These are phyloP conservation scores for Magnolia kwangsiensis DNA, from an alignment of 164 flowering plant genomes.

Conservation along the genomic window DNA sequence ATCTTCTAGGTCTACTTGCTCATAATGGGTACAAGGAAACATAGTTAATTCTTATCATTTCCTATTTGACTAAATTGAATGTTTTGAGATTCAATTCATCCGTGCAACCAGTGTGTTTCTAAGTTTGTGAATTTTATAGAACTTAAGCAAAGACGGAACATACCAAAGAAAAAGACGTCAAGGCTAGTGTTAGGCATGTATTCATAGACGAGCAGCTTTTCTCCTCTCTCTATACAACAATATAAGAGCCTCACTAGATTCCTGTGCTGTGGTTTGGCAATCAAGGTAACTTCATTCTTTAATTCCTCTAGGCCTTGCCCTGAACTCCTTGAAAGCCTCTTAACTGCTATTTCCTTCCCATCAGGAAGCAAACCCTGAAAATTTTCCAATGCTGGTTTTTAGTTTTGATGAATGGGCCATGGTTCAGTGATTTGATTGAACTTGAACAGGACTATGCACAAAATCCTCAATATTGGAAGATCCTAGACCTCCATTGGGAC, in stretches of 20 bases:
- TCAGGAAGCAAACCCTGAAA: conserved; percentile 24
- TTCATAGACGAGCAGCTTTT: conserved; percentile 38
- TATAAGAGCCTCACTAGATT: conserved; percentile 39
- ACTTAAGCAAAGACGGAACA: background rate
- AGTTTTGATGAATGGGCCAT: too few species aligned
- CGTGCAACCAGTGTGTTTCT: too few species aligned
- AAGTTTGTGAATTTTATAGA: too few species aligned
- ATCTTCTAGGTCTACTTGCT: too few species aligned
- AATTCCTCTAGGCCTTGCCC: conserved; percentile 34
- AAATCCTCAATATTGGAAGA: too few species aligned
- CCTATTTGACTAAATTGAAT: too few species aligned
- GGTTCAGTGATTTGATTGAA: background rate
- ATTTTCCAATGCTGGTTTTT: background rate
- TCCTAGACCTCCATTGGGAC: too few species aligned
- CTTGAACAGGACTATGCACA: too few species aligned
- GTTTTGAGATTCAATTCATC: too few species aligned
- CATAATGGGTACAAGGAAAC: too few species aligned
- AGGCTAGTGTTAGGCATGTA: conserved; percentile 34
- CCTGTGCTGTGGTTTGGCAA: conserved; percentile 40
- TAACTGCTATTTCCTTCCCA: conserved; percentile 38
- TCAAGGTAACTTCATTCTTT: conserved; percentile 27
- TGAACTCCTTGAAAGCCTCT: conserved; percentile 35
- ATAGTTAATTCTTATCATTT: too few species aligned
- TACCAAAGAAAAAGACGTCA: conserved; percentile 28
- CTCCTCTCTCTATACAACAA: conserved; percentile 29